phyloP scores from a whole-genome alignment of 345 rosid species.

The Eucalyptus polybractea region DNA sequence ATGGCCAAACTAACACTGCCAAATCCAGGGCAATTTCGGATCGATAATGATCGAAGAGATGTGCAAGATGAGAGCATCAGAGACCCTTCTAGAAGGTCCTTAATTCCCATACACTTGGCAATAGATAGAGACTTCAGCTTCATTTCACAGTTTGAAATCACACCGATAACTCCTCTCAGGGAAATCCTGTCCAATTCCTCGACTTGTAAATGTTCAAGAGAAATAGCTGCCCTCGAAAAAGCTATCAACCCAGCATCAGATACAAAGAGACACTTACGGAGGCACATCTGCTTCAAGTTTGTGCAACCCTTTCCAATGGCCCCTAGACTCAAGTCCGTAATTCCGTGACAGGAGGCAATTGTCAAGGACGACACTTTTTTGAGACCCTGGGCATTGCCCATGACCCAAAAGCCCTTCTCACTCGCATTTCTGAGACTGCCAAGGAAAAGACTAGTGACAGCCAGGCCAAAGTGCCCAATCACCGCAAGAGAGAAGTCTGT shows the following conservation, averaged over 20 bases:
- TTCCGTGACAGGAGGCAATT: slow-evolving; percentile 45
- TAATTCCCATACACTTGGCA: slow-evolving; percentile 54
- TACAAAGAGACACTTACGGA: slow-evolving; percentile 49
- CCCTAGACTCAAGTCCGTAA: slow-evolving; percentile 55
- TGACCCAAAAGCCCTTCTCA: slow-evolving; percentile 82
- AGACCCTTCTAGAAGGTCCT: slow-evolving; percentile 19
- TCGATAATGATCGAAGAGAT: slow-evolving; percentile 42
- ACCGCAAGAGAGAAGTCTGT: slow-evolving; percentile 72
- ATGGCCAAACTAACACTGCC: slow-evolving; percentile 42
- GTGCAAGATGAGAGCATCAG: slow-evolving; percentile 13
- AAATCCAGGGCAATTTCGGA: slow-evolving; percentile 58
- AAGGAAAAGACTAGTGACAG: slow-evolving; percentile 30
- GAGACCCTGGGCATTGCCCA: slow-evolving; percentile 67
- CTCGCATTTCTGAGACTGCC: slow-evolving; percentile 37
- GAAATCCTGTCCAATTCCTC: slow-evolving; percentile 54
- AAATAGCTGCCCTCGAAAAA: slow-evolving; percentile 32
- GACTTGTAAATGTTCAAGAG: slow-evolving; percentile 63
- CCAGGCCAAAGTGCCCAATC: slow-evolving; percentile 61
- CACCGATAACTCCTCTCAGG: slow-evolving; percentile 32
- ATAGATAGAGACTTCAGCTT: slow-evolving; percentile 43
- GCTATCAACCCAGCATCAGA: slow-evolving; percentile 46
- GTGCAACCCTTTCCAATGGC: slow-evolving; percentile 44
- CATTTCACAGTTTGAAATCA: slow-evolving; percentile 27
- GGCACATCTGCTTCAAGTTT: slow-evolving; percentile 52
- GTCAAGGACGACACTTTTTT: slow-evolving; percentile 28